Evolutionary conservation across 2,329 filamentous ascomycete species (phyloP), one percentile per base, ranked within the genome.

Genomic region (Ophiosphaerella herpotricha): DNA sequence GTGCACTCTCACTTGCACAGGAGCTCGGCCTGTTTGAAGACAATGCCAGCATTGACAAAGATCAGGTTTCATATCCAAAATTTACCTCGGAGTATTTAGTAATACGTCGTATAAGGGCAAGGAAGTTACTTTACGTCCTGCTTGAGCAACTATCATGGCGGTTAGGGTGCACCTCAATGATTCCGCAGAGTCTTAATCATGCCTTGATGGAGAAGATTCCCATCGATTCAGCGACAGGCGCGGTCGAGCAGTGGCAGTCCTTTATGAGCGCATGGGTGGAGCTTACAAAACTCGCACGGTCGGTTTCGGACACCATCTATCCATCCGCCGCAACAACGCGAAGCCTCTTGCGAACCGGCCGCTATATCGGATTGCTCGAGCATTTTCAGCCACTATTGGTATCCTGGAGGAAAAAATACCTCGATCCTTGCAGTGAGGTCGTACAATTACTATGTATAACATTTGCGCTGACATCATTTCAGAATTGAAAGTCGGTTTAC

Each of bases 291-390:
- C 66, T 82, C 12, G 75, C 78, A 6, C 77, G 79, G 42, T 81
- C 80, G 1, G 77, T 80, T 8, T 79, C 78, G 2, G 80, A 82
- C 50, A 80, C 80, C 55, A 76, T 82, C 32, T 82, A 82, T 54
- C 78, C 80, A 14, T 75, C 74, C 36, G 64, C 70, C 16, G 63
- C 70, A 2, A 73, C 70, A 4, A 77, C 75, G 5, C 67, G 69
- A 14, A 72, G 75, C 48, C 45, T 76, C n/a, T 46, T 78, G 4
- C 68, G 71, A 2, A 81, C 75, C 50, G 79, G 79, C 12, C 75
- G 78, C 4, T 82, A 82, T 57, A 76, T 80, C 42, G 77, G 76
- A 1, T 65, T 82, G 2, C 65, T 82, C 3, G 72, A 77, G 39
- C 75, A 78, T 55, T 78, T 78, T 43, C 72, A 73, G 39, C 74